Evolutionary conservation across 176 grass and related monocot species (phyloP).

Genomic region (Aegilops bicornis): DNA sequence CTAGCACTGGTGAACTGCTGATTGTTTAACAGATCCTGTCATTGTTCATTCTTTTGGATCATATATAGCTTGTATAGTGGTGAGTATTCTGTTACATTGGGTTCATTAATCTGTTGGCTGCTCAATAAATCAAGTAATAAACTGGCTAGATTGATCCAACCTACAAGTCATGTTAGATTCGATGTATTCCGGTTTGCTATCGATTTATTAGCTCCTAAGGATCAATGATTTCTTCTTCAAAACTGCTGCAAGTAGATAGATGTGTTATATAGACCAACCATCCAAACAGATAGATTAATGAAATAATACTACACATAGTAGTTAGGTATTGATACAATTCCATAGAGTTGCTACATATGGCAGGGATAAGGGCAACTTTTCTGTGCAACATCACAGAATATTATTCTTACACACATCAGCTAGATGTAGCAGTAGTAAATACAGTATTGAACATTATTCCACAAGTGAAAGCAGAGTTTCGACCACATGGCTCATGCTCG

Average conservation of each 20-base stretch:
- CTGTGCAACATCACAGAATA: too few species aligned
- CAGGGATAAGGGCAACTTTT: too few species aligned
- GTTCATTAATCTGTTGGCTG: conserved; percentile 29
- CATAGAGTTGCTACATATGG: too few species aligned
- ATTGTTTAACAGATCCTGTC: conserved; percentile 30
- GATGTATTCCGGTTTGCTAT: neutral
- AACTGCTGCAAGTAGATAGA: neutral
- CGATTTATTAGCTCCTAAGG: neutral
- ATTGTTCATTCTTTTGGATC: conserved; percentile 41
- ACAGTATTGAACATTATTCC: too few species aligned
- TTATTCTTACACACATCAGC: too few species aligned
- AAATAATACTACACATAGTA: too few species aligned
- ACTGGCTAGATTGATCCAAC: neutral
- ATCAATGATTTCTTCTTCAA: neutral
- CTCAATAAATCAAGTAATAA: conserved; percentile 35
- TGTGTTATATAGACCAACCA: too few species aligned
- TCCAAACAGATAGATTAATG: too few species aligned
- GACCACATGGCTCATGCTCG: too few species aligned
- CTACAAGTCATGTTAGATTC: neutral
- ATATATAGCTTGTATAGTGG: conserved; percentile 22
- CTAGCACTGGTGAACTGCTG: conserved; percentile 29
- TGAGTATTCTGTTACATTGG: conserved; percentile 32
- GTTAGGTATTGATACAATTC: too few species aligned
- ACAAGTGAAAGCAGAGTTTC: too few species aligned
- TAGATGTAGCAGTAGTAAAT: too few species aligned